Evolutionary conservation across 2,329 filamentous ascomycete species (phyloP), one percentile per base, ranked within the genome.

Genomic region (Fusarium poae): DNA sequence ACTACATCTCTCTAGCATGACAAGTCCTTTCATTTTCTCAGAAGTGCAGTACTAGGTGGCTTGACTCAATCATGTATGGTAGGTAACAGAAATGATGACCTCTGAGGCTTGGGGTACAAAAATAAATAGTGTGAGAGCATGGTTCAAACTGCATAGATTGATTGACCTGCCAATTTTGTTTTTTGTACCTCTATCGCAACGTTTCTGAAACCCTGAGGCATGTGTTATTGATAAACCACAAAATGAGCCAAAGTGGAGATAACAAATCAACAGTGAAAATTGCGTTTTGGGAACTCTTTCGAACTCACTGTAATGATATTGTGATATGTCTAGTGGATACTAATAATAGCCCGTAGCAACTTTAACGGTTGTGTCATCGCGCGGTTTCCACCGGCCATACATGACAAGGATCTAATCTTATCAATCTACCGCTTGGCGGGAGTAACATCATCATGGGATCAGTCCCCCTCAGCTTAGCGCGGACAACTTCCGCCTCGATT

Each of bases 331-430:
- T 45, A 57, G 21, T 49, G 43, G 21, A 9, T n/a, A 34, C 32
- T 11, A 29, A 12, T 11, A 29, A 12, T 29, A 16, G 25, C 15
- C 48, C 21, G 30, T 35, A n/a, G 23, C 13, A 37, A 39, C 8
- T 27, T 50, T 23, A 29, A 39, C 15, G 27, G 57, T 32, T 52
- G n/a, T 42, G 45, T 29, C 44, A 39, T 55, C 29, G 42, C 44
- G 56, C 72, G 62, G 67, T 66, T 70, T 70, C 57, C 58, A 59
- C 58, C 67, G 60, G 57, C 44, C 34, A 59, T 30, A 37, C 42
- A 59, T 42, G n/a, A 23, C 61, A 57, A 55, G 61, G 71, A 78
- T 79, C 77, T 79, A 77, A 79, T 79, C 77, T 79, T 77, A 79
- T 79, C 77, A 79, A 79, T 79, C 77, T 75, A 54, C 15, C 44